phyloP scores from a whole-genome alignment of 106 monocot genomes.

The Dactylorhiza incarnata region DNA sequence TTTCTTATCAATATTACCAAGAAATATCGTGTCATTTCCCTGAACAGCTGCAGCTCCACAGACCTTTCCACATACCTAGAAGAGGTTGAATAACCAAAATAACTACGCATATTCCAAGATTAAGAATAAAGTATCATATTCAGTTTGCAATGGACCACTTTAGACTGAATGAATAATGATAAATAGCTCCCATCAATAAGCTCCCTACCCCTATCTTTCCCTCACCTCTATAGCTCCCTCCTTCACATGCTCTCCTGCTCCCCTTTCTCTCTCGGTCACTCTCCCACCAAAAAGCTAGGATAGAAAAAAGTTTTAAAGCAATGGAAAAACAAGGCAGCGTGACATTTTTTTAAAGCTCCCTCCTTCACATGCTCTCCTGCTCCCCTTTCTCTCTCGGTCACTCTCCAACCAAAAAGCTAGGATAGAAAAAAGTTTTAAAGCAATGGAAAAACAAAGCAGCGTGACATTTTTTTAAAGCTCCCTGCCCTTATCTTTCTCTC shows the following conservation, averaged over 20 bases:
- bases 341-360: too few species aligned
- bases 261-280: too few species aligned
- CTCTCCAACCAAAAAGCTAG: too few species aligned
- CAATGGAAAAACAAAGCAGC: neutral
- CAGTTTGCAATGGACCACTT: neutral
- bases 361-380: too few species aligned
- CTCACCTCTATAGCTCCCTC: too few species aligned
- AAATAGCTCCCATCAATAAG: neutral
- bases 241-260: too few species aligned
- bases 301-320: neutral
- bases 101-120: neutral
- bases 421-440: neutral
- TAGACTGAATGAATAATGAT: neutral
- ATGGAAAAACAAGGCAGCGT: neutral
- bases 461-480: too few species aligned
- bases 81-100: neutral
- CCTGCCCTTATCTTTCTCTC: too few species aligned
- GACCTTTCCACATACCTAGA: constrained; percentile 74
- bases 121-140: neutral
- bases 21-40: constrained; percentile 80
- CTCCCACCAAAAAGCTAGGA: too few species aligned
- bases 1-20: constrained; percentile 82
- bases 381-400: too few species aligned
- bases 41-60: constrained; percentile 79
- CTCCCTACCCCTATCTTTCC: neutral